These are phyloP conservation scores for Powellomyces hirtus DNA, from an alignment of 192 early-diverging fungal species.

Conservation along the genomic window DNA sequence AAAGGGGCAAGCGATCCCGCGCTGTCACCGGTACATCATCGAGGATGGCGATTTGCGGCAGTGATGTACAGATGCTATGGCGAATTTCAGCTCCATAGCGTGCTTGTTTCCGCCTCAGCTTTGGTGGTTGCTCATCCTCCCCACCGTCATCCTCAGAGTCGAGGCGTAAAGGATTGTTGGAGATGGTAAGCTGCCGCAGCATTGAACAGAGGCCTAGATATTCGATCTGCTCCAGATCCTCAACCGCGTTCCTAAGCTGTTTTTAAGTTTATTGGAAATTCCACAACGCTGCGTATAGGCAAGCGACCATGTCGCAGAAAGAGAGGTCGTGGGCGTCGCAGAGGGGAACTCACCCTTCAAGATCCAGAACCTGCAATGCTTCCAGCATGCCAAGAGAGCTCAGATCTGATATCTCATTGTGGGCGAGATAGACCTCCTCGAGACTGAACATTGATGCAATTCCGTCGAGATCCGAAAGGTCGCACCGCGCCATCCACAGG, in stretches of 20 bases:
- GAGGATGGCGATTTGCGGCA: slow-evolving; percentile 30
- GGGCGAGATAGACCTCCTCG: slow-evolving; percentile 42
- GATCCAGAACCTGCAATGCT: slow-evolving; percentile 38
- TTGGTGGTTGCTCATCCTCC: no score
- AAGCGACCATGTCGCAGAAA: no score
- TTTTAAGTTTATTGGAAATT: neutral
- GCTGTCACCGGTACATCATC: slow-evolving; percentile 30
- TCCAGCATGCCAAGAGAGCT: slow-evolving; percentile 42
- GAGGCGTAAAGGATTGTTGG: slow-evolving; percentile 42
- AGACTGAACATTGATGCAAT: slow-evolving; percentile 30
- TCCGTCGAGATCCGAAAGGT: slow-evolving; percentile 40
- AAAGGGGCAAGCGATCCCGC: neutral
- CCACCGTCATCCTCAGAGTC: neutral
- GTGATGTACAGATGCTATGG: neutral
- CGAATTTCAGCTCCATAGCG: neutral
- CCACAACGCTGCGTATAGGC: neutral
- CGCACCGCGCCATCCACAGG: slow-evolving; percentile 47
- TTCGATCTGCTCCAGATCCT: slow-evolving; percentile 39
- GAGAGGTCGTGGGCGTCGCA: no score
- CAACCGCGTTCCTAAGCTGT: slow-evolving; percentile 34
- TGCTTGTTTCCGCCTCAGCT: no score
- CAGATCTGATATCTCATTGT: slow-evolving; percentile 44
- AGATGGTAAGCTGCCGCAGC: slow-evolving; percentile 33
- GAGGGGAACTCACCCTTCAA: slow-evolving; percentile 49
- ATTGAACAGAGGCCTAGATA: slow-evolving; percentile 35